Conservation (phyloP, 164 flowering plant genomes). For the Chimonanthus salicifolius region DNA sequence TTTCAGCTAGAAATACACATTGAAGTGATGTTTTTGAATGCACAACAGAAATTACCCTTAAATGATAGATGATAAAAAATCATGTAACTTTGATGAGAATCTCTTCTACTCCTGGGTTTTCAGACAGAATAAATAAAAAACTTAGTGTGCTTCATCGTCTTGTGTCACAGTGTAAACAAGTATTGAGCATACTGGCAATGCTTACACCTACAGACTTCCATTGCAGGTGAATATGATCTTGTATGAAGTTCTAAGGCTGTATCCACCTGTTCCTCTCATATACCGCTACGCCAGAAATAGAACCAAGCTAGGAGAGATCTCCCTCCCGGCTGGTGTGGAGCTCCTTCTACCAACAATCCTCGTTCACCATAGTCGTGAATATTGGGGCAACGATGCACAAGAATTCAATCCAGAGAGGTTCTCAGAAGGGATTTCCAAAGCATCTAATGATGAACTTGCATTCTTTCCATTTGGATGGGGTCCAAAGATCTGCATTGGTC, state of each 20-base stretch:
- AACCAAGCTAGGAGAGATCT: not conserved
- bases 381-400: constrained; percentile 10
- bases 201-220: not conserved
- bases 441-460: constrained; percentile 6
- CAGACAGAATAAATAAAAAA: not conserved
- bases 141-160: not conserved
- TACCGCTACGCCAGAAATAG: not conserved
- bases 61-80: too few relatives aligned
- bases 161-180: not conserved
- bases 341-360: constrained; percentile 2
- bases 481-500: constrained; percentile 10
- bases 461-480: constrained; percentile 15
- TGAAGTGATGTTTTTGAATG: too few relatives aligned
- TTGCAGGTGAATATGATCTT: constrained; percentile 12
- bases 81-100: too few relatives aligned
- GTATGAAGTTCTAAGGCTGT: constrained; percentile 13
- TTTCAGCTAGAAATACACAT: too few relatives aligned
- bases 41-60: too few relatives aligned
- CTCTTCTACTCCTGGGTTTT: too few relatives aligned
- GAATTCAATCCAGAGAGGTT: constrained; percentile 16
- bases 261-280: not conserved
- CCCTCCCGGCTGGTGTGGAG: constrained; percentile 5
- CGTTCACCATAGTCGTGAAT: constrained; percentile 4
- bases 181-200: not conserved
- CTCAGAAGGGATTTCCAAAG: constrained; percentile 9